Evolutionary conservation across 257 asterid species (phyloP).

Genomic region (Paulownia fortunei): DNA sequence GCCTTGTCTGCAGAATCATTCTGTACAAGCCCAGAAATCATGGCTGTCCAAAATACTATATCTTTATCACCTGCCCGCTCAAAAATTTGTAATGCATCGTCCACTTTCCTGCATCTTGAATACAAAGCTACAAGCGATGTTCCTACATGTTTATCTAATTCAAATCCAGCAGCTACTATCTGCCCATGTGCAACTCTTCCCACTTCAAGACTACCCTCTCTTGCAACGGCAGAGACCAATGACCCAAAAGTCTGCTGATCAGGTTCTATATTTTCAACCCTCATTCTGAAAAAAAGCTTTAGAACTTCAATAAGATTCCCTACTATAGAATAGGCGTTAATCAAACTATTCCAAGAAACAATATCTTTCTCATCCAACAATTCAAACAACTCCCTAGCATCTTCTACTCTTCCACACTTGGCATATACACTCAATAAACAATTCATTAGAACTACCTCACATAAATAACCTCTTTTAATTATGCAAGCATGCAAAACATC

Average conservation of each 20-base stretch:
- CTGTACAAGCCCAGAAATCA: conserved; percentile 87
- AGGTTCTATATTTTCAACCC: conserved; percentile 49
- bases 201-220: conserved; percentile 49
- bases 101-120: conserved; percentile 59
- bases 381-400: conserved; percentile 65
- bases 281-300: conserved; percentile 57
- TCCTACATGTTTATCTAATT: conserved; percentile 52
- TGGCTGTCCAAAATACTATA: conserved; percentile 68
- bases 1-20: conserved; percentile 67
- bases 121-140: conserved; percentile 70
- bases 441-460: conserved; percentile 54
- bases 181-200: conserved; percentile 72
- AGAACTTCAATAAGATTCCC: conserved; percentile 53
- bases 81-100: conserved; percentile 56
- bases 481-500: conserved; percentile 55
- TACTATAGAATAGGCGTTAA: conserved; percentile 55
- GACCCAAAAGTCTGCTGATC: conserved; percentile 75
- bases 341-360: conserved; percentile 88
- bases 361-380: conserved; percentile 56
- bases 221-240: conserved; percentile 58
- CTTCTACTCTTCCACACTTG: conserved; percentile 62
- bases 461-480: conserved; percentile 50
- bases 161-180: conserved; percentile 55
- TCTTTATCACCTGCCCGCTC: conserved; percentile 62
- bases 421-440: conserved; percentile 74